These are phyloP conservation scores for Linnemannia schmuckeri DNA, from an alignment of 192 early-diverging fungal genomes.

Conservation along the genomic window DNA sequence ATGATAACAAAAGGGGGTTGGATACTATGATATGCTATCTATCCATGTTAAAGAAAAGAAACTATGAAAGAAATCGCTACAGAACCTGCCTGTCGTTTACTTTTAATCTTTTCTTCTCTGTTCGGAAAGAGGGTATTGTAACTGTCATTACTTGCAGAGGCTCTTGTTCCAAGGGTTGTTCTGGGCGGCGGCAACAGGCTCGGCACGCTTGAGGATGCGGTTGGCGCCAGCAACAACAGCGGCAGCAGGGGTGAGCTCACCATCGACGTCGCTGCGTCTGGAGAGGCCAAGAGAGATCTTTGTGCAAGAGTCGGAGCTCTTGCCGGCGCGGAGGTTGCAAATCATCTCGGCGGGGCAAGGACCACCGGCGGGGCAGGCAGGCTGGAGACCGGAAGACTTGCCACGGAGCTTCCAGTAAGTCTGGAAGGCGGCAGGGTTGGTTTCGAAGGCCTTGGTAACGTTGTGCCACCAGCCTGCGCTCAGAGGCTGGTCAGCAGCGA, in stretches of 20 bases:
- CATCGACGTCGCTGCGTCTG: slow-evolving; percentile 7
- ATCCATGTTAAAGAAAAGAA: neutral
- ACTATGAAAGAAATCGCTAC: neutral
- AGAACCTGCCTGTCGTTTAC: neutral
- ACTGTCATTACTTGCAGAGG: slow-evolving; percentile 14
- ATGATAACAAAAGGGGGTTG: neutral
- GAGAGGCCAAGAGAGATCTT: slow-evolving; percentile 10
- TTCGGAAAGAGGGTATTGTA: neutral
- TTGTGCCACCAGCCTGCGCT: slow-evolving; percentile 65
- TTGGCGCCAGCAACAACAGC: neutral
- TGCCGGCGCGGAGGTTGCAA: slow-evolving; percentile 37
- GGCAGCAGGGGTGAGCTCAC: neutral
- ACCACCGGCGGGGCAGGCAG: slow-evolving; percentile 24
- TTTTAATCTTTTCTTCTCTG: neutral
- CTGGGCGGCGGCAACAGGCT: neutral
- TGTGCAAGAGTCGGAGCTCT: slow-evolving; percentile 34
- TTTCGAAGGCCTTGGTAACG: slow-evolving; percentile 60
- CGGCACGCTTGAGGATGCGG: slow-evolving; percentile 25
- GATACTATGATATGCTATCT: slow-evolving; percentile 7
- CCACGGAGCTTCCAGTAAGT: slow-evolving; percentile 55
- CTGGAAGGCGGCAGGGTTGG: slow-evolving; percentile 45
- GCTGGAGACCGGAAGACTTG: slow-evolving; percentile 36
- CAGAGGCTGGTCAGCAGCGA: slow-evolving; percentile 34
- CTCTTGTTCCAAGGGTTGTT: slow-evolving; percentile 37
- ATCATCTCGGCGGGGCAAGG: slow-evolving; percentile 28